Percentiles rank a stretch among this genome's conserved stretches.
Evolutionary conservation across 208 protist species (phyloP).

Genomic region (Leishmania guyanensis): DNA sequence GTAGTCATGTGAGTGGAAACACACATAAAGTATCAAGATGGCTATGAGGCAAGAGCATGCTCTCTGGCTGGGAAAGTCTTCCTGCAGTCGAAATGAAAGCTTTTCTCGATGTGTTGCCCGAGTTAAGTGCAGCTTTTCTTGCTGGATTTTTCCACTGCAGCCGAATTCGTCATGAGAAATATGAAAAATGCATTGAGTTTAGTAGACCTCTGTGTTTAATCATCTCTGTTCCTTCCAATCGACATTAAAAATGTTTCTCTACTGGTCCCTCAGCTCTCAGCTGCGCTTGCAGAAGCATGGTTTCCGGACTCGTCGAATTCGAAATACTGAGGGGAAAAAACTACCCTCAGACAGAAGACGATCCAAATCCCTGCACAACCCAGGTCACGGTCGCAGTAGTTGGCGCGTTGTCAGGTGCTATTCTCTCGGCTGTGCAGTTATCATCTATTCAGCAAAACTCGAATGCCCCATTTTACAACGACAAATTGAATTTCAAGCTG

Average conservation of each 20-base stretch:
- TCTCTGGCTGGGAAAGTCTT: background rate
- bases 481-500: constrained; percentile 38
- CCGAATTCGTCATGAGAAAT: background rate
- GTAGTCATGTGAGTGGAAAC: background rate
- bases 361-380: constrained; percentile 61
- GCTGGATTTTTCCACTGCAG: background rate
- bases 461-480: constrained; percentile 72
- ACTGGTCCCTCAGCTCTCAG: background rate
- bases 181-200: background rate
- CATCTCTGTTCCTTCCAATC: background rate
- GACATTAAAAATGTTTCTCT: background rate
- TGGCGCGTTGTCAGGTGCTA: constrained; percentile 15
- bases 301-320: constrained; percentile 27
- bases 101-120: background rate
- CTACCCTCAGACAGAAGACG: constrained; percentile 66
- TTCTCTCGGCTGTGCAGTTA: constrained; percentile 21
- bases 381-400: constrained; percentile 31
- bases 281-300: background rate
- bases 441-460: constrained; percentile 50
- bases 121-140: background rate
- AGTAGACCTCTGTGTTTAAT: background rate
- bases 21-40: background rate
- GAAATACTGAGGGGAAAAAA: constrained; percentile 56
- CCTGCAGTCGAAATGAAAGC: background rate
- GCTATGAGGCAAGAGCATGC: background rate